Percentiles rank a stretch among this genome's conserved stretches.
phyloP scores from a whole-genome alignment of 1,284 basidiomycete species.

The Pulveroboletus sp. region DNA sequence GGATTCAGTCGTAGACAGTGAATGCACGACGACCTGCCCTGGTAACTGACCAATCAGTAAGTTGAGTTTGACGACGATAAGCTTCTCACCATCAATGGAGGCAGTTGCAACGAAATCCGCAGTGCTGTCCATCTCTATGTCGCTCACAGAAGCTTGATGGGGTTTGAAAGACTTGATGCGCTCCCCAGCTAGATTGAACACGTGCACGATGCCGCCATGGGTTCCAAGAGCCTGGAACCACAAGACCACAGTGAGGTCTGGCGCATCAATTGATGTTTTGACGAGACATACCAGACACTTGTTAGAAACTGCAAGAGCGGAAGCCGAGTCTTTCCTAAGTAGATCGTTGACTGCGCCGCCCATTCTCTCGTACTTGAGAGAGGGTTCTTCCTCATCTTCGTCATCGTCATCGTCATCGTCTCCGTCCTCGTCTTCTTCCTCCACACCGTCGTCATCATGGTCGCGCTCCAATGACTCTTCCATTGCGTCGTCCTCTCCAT shows the following conservation, averaged over 20 bases:
- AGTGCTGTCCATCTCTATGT: slow-evolving; percentile 83
- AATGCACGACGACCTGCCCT: slow-evolving; percentile 91
- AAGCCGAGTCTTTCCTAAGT: slow-evolving; percentile 87
- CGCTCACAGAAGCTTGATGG: slow-evolving; percentile 88
- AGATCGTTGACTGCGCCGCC: slow-evolving; percentile 75
- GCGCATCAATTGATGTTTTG: slow-evolving; percentile 3
- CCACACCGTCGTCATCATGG: slow-evolving; percentile 24
- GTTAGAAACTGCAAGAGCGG: slow-evolving; percentile 77
- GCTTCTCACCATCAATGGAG: slow-evolving; percentile 83
- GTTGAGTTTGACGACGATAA: not conserved
- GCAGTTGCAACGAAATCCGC: slow-evolving; percentile 92
- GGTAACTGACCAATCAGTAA: slow-evolving; percentile 23
- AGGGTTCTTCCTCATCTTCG: slow-evolving; percentile 78
- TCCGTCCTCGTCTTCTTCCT: slow-evolving; percentile 37
- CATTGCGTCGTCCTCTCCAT: not conserved
- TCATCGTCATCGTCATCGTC: slow-evolving; percentile 55
- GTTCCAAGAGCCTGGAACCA: slow-evolving; percentile 78
- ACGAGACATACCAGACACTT: slow-evolving; percentile 64
- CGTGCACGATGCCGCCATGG: slow-evolving; percentile 88
- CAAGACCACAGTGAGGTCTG: slow-evolving; percentile 8
- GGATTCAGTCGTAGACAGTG: slow-evolving; percentile 78
- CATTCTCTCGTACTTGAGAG: slow-evolving; percentile 89
- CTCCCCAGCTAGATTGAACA: slow-evolving; percentile 79
- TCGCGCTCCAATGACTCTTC: slow-evolving; percentile 5
- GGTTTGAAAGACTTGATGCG: slow-evolving; percentile 90